phyloP scores from a whole-genome alignment of 495 filamentous ascomycete species.

The Extremus antarcticus region DNA sequence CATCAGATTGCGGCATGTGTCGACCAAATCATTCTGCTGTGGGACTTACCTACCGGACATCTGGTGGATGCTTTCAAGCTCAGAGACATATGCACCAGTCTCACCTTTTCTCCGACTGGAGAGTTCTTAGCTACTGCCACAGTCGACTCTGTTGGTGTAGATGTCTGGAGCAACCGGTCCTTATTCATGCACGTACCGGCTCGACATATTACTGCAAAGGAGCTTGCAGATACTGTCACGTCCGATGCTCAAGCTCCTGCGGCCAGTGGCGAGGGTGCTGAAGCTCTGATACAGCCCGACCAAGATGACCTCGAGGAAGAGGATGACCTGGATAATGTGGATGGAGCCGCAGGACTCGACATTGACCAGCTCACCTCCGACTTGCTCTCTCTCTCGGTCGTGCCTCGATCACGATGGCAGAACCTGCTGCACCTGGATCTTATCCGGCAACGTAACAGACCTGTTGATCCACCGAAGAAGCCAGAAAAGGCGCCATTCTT shows the following conservation, averaged over 20 bases:
- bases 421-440: slow-evolving; percentile 80
- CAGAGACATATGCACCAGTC: slow-evolving; percentile 60
- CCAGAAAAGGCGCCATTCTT: slow-evolving; percentile 97
- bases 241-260: slow-evolving; percentile 44
- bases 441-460: slow-evolving; percentile 89
- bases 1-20: slow-evolving; percentile 81
- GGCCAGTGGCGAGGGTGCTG: slow-evolving; percentile 72
- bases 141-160: slow-evolving; percentile 74
- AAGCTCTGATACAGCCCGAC: slow-evolving; percentile 54
- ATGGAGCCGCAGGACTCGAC: slow-evolving; percentile 30
- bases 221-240: slow-evolving; percentile 46
- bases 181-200: slow-evolving; percentile 82
- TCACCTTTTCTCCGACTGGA: slow-evolving; percentile 79
- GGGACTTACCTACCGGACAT: slow-evolving; percentile 93
- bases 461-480: slow-evolving; percentile 76
- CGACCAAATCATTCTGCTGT: slow-evolving; percentile 52
- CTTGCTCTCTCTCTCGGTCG: slow-evolving; percentile 76
- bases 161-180: slow-evolving; percentile 83
- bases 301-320: slow-evolving; percentile 38
- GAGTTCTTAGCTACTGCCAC: slow-evolving; percentile 88
- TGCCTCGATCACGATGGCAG: slow-evolving; percentile 88
- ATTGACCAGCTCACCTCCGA: slow-evolving; percentile 67
- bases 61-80: slow-evolving; percentile 80
- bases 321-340: slow-evolving; percentile 19
- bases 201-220: slow-evolving; percentile 62